Percentiles rank a stretch among this genome's conserved stretches.
Conservation (phyloP, 305 asterid genomes). For the Solanum chacoense region DNA sequence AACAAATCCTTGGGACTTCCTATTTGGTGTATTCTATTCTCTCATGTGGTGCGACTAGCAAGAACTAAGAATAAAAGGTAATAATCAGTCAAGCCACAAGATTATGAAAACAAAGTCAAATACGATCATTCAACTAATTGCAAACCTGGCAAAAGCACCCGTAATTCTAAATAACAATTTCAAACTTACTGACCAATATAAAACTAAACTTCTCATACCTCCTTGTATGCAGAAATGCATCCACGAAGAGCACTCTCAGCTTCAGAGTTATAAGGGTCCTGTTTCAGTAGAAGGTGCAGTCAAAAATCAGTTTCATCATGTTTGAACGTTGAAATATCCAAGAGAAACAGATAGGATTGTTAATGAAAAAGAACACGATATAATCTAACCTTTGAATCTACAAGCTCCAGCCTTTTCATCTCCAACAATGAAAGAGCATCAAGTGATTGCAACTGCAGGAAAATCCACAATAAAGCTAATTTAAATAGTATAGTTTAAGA, state of each 20-base stretch:
- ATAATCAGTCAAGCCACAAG: neutral
- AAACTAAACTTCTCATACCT: constrained; percentile 29
- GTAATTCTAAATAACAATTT: neutral
- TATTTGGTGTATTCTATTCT: neutral
- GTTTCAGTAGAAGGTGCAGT: constrained; percentile 10
- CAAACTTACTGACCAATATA: neutral
- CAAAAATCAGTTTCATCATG: neutral
- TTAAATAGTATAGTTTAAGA: neutral
- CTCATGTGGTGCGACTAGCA: neutral
- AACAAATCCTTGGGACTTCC: neutral
- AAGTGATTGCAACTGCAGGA: constrained; percentile 69
- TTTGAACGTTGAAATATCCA: neutral
- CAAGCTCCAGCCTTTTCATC: constrained; percentile 33
- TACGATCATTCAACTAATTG: neutral
- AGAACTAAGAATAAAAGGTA: neutral
- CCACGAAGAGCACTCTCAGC: constrained; percentile 42
- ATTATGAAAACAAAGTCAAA: neutral
- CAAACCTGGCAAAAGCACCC: neutral
- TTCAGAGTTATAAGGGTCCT: constrained; percentile 24
- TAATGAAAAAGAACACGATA: neutral
- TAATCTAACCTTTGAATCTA: constrained; percentile 38
- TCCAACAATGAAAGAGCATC: constrained; percentile 59
- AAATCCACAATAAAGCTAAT: constrained; percentile 6
- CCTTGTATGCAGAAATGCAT: constrained; percentile 62
- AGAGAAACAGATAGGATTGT: neutral